These are phyloP conservation scores for Cryptosporidium felis DNA, from an alignment of 169 alveolate species.

Conservation along the genomic window DNA sequence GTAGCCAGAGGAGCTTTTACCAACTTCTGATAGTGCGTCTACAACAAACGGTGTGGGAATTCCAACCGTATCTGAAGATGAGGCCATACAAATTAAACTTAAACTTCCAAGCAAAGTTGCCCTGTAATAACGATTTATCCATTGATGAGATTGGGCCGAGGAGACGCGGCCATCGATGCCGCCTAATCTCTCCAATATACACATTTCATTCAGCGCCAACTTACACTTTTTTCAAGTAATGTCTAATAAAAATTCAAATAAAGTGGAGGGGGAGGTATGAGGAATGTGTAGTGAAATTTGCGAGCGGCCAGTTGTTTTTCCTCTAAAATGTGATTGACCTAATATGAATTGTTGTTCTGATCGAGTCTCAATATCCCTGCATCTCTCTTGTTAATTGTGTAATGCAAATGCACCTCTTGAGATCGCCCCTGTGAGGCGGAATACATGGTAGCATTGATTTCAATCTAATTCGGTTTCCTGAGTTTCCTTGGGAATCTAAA, in stretches of 20 bases:
- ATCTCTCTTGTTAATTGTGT: no score
- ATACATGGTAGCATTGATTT: no score
- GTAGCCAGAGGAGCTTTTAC: constrained; percentile 67
- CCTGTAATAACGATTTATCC: constrained; percentile 36
- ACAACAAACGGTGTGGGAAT: constrained; percentile 73
- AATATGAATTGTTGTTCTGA: no score
- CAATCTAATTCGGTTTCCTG: no score
- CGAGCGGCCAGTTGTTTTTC: no score
- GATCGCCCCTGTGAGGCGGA: no score
- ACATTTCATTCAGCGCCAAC: neutral
- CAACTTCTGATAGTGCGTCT: constrained; percentile 73
- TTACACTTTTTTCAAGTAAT: neutral
- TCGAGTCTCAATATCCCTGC: no score
- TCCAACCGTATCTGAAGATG: constrained; percentile 73
- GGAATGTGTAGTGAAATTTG: no score
- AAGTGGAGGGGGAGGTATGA: neutral
- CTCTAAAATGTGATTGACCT: no score
- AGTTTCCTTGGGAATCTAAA: neutral
- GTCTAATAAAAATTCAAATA: constrained; percentile 4
- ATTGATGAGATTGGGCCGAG: neutral
- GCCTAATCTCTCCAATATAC: no score
- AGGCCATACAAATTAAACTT: constrained; percentile 70
- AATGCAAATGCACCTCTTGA: no score
- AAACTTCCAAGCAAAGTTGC: constrained; percentile 44
- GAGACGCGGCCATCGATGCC: constrained; percentile 70